Base-by-base conservation (phyloP, 23 red algal species). In the Gracilariopsis chorda region DNA sequence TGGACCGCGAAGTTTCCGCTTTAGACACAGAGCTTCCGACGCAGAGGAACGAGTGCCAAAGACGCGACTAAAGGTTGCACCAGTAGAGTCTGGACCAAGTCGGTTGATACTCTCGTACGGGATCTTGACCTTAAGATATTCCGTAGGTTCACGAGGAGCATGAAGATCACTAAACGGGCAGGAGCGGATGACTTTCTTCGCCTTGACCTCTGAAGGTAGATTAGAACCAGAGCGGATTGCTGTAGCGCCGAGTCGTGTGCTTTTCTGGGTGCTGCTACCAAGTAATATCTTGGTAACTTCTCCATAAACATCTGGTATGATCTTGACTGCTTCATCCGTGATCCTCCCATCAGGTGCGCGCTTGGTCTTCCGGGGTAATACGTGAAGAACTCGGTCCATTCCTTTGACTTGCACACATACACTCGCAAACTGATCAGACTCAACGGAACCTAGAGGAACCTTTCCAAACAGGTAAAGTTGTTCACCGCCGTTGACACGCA, bases 111-210 rank as follows among this genome's bases (percentile, higher is more conserved):
- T 83, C 36, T 77, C 60, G 68, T 63, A 94, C 28, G 97, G 93
- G 30, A 90, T 93, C 83, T 90, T 95, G 33, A 99, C 97, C 40
- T 93, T 95, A 8, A 99, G 62, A 43, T 95, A 99, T 16, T 81
- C 58, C 24, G 91, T 87, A 3, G 64, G 29, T 28, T 84, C 92
- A 27, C 82, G 82, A 3, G 87, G 95, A 2, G 74, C 90, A 37
- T 77, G 59, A n/a, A 35, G 0, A 33, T 98, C 85, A 17, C 80
- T 87, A 43, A 94, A 91, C 8, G 91, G 90, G 32, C 63, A 91
- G 13, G 52, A 70, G 16, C 95, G 90, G 14, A 48, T 33, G 0
- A 86, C 95, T 9, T 48, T 77, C 51, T 94, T 93, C 64, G 95
- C 95, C 69, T 67, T 76, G 34, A 94, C 40, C 29, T 72, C 40